Base-by-base conservation (phyloP, 805 yeast genomes). In the Saccharomycopsis babjevae region DNA sequence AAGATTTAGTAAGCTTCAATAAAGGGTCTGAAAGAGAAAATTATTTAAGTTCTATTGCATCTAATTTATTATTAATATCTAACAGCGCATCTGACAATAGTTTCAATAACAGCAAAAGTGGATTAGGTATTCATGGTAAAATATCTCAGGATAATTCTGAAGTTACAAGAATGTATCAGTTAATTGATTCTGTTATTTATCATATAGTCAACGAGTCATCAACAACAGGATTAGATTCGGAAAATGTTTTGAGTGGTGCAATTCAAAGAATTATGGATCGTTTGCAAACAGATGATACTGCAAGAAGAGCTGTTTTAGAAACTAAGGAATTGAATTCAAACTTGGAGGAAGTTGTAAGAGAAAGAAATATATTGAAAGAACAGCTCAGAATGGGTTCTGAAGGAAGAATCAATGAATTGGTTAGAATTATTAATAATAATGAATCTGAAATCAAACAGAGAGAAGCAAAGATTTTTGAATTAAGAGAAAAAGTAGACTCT, bases 231-330 rank as follows among this genome's bases (percentile, higher is more conserved):
- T 74, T 72, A 67, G 79, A 79, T 62, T 77, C 80, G 2, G 79
- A 80, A 58, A 77, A 84, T n/a, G 83, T 89, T 16, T 78, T 89
- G 65, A 88, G 86, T 59, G 82, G 88, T 56, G 89, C 96, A 1
- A 84, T 92, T 40, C 90, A 88, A 67, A 77, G 83, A 60, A 75
- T 93, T 55, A 77, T 83, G 62, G 84, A 89, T 52, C 79, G 88
- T 32, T 77, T 92, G 68, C 84, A 85, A 66, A 88, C 97, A 0
- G 97, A 93, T 70, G 96, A 89, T 59, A 85, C 86, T 73, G 96
- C 96, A 13, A 77, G 84, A 58, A 79, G 87, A 62, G 96, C 97
- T 63, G 79, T 76, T 59, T 69, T 68, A 59, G 90, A 81, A 59
- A 77, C 84, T 42, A 78, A 79, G 67, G 81, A 77, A 54, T 78